Base-by-base conservation (phyloP, 73 alveolate species). In the Urostyla sp. region DNA sequence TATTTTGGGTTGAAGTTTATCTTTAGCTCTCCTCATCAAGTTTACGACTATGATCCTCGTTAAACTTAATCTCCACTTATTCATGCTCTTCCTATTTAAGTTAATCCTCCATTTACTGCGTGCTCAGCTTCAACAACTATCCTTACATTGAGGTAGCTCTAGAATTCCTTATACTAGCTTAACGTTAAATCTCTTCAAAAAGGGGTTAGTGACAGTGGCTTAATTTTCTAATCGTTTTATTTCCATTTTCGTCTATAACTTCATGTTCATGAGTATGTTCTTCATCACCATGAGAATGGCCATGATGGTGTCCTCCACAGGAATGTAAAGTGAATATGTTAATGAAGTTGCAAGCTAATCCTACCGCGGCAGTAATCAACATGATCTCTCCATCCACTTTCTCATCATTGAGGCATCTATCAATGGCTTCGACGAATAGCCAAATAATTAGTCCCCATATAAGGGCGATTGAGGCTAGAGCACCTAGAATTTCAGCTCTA, bases 401-500 rank as follows among this genome's bases (percentile, higher is more conserved):
- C 49, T 79, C 82, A 5, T 94, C 93, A 38, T 80, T 67, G 21
- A 94, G 48, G 16, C 91, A 74, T 57, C 96, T 67, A 24, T 85
- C 85, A 45, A 81, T 38, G 23, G 93, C 91, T 80, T 91, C 95
- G 58, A 67, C 66, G 18, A 94, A 67, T 43, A 94, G 92, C 97
- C 97, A 94, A 50, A 89, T 84, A 34, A 95, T 89, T 24, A 95
- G 77, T 0, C 94, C 99, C 97, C 98, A 91, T 36, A 93, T 86
- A 30, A 95, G 73, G 38, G 93, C 49, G 24, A 94, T 93, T 56
- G 96, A 72, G 0, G 85, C 94, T 66, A 95, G 54, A 6, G 96
- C 96, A 27, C 99, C 99, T 13, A 95, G 76, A 26, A 95, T 92
- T 63, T 95, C 99, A 0, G 98, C 98, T 87, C 99, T 88, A 69